Percentiles rank a stretch among this genome's conserved stretches.
phyloP scores from a whole-genome alignment of 495 filamentous ascomycete species.

The Penicillium tannophilum region DNA sequence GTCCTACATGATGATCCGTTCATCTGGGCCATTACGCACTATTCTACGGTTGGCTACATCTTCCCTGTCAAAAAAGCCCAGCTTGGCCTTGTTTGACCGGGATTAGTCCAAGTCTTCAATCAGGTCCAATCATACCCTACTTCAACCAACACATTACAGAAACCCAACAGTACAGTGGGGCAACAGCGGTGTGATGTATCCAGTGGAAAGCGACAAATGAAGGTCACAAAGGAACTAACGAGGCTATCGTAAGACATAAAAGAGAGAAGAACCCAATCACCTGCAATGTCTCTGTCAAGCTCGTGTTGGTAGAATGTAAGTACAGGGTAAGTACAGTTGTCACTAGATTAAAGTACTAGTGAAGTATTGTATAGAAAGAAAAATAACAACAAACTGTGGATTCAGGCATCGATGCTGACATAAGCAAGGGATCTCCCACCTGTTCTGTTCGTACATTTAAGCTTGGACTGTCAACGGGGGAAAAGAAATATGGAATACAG shows the following conservation, averaged over 20 bases:
- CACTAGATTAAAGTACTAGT: too few relatives aligned
- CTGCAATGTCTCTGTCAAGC: too few relatives aligned
- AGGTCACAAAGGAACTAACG: not conserved
- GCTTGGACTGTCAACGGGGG: not conserved
- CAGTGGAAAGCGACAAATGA: not conserved
- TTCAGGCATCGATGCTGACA: not conserved
- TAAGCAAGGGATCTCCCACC: not conserved
- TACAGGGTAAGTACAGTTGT: too few relatives aligned
- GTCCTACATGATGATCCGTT: not conserved
- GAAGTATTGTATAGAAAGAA: too few relatives aligned
- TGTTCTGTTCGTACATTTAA: not conserved
- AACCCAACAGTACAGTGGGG: not conserved
- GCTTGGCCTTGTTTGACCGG: too few relatives aligned
- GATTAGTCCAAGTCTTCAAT: too few relatives aligned
- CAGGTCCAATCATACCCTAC: not conserved
- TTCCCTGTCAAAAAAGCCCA: not conserved
- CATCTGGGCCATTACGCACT: not conserved
- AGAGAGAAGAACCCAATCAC: too few relatives aligned
- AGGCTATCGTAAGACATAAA: too few relatives aligned
- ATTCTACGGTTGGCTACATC: not conserved
- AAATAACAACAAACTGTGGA: not conserved
- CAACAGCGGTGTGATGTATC: not conserved
- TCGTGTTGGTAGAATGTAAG: too few relatives aligned
- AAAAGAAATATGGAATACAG: slow-evolving; percentile 27
- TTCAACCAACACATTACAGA: not conserved